These are phyloP conservation scores for Quillaja saponaria DNA, from an alignment of 306 rosid genomes.

Conservation along the genomic window DNA sequence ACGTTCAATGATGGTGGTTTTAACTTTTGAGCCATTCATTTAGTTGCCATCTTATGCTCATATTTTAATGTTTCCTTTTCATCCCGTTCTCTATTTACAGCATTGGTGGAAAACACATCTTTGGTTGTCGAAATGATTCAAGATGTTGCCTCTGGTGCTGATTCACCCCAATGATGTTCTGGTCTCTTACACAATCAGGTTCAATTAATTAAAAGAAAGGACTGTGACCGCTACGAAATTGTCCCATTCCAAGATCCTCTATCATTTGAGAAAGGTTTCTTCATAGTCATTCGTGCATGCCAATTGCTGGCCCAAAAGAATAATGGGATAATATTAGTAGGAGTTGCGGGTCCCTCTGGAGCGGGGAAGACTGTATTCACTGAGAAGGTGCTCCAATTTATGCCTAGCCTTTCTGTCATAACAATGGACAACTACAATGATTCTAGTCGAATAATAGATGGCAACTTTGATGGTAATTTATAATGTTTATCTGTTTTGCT, in stretches of 20 bases:
- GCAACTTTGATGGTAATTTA: slow-evolving; percentile 83
- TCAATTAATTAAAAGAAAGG: slow-evolving; percentile 77
- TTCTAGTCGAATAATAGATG: slow-evolving; percentile 88
- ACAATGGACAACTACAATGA: slow-evolving; percentile 97
- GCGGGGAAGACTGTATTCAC: slow-evolving; percentile 98
- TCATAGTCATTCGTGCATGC: slow-evolving; percentile 91
- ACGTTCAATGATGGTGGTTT: background rate
- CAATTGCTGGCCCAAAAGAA: slow-evolving; percentile 92
- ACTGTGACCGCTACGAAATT: slow-evolving; percentile 76
- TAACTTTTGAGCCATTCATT: slow-evolving; percentile 4
- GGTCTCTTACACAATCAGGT: slow-evolving; percentile 88
- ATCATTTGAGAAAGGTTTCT: slow-evolving; percentile 96
- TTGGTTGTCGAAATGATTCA: slow-evolving; percentile 57
- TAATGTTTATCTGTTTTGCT: background rate
- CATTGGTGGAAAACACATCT: slow-evolving; percentile 19
- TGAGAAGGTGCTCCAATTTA: slow-evolving; percentile 78
- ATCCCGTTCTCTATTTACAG: slow-evolving; percentile 34
- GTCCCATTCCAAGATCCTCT: slow-evolving; percentile 68
- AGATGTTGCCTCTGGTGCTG: slow-evolving; percentile 57
- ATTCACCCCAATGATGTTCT: slow-evolving; percentile 65
- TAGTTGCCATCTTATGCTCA: slow-evolving; percentile 5
- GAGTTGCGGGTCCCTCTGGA: slow-evolving; percentile 99
- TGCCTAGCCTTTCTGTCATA: slow-evolving; percentile 95
- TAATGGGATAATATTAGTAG: slow-evolving; percentile 79
- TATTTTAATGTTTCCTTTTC: slow-evolving; percentile 17